Base-by-base conservation (phyloP, 768 basidiomycete genomes). In the Pleurotus giganteus region DNA sequence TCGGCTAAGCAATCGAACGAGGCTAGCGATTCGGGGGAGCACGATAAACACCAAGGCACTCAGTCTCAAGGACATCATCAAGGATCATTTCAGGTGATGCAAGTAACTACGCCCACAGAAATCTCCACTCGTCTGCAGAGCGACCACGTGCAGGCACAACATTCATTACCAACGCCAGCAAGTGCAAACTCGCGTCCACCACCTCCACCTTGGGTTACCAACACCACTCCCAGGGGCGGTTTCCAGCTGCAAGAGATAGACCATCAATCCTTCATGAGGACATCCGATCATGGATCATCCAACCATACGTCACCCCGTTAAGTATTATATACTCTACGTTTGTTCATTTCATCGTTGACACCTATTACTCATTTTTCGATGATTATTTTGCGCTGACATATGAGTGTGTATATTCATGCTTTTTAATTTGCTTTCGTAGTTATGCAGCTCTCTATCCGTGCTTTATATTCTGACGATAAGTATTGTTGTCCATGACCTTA, bases 81-180 rank as follows among this genome's bases (percentile, higher is more conserved):
- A 60, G 71, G 82, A 0, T 81, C 84, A n/a, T 86, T 86, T 63
- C 84, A 85, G 63, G 71, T 84, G 34, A 59, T 58, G 54, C 62
- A 59, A 53, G 55, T 61, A 17, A 54, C 62, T 34, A 57, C 63
- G 41, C 65, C 64, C 55, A 58, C 56, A 27, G 59, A 57, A n/a
- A 54, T 56, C 11, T 42, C 54, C 28, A 3, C 45, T 27, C 47
- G 46, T 12, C 24, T 57, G 17, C 55, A 55, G 17, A 36, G 34
- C 17, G 29, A 36, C 46, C 49, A 50, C 24, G 49, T 37, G 49
- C 31, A 32, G 31, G 19, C 29, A 9, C 47, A 49, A 23, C 27
- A 23, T 15, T 47, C 47, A 4, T 23, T 50, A 15, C 49, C 55
- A 17, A 28, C 55, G 42, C 44, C 62, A 47, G 42, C 58, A 45